A percentile compares a stretch with the other conserved stretches of the same genome.
phyloP scores from a whole-genome alignment of 2,329 filamentous ascomycete genomes.

The Phaeosphaeriaceae sp. region DNA sequence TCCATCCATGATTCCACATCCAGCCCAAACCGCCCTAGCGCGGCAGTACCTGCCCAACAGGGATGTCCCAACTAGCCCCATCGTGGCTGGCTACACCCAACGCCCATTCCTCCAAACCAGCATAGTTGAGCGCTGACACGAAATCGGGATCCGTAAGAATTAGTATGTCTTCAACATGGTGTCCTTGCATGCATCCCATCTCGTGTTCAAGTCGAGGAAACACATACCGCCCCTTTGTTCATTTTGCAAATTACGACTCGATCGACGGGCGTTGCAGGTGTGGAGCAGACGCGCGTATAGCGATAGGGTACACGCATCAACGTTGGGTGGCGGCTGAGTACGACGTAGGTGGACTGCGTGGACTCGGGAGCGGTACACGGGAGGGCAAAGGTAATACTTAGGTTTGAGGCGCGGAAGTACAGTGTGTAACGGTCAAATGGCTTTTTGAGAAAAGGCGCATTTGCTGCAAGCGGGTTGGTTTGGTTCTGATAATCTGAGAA shows the following conservation, averaged over 20 bases:
- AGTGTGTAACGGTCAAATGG: neutral
- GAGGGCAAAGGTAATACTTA: neutral
- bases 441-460: neutral
- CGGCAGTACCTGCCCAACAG: neutral
- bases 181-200: too few relatives aligned
- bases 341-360: neutral
- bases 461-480: neutral
- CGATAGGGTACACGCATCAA: neutral
- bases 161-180: neutral
- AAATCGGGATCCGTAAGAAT: neutral
- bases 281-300: constrained; percentile 6
- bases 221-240: too few relatives aligned
- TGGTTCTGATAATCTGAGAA: neutral
- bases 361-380: neutral
- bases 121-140: neutral
- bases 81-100: constrained; percentile 3
- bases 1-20: neutral
- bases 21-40: neutral
- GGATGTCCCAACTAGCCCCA: neutral
- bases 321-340: neutral
- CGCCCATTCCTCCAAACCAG: neutral
- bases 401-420: neutral
- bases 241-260: too few relatives aligned
- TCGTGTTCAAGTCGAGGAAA: too few relatives aligned
- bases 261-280: neutral